These are phyloP conservation scores for Nephelium lappaceum DNA, from an alignment of 345 rosid genomes.

Conservation along the genomic window DNA sequence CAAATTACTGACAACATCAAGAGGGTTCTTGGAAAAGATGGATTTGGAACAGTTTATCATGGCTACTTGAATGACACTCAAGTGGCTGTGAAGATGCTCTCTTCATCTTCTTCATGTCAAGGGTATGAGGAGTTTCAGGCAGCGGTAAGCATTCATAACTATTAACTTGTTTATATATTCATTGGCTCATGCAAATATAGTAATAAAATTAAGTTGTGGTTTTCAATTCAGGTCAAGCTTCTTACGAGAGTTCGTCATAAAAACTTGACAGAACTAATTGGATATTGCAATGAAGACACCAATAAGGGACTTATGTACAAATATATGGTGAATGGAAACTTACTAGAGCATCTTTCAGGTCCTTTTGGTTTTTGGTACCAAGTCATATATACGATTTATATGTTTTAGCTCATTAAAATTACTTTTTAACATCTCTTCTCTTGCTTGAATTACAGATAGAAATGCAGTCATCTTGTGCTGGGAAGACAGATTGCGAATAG, in stretches of 20 bases:
- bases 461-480: slow-evolving; percentile 11
- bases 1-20: slow-evolving; percentile 32
- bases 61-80: slow-evolving; percentile 24
- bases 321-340: slow-evolving; percentile 20
- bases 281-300: slow-evolving; percentile 17
- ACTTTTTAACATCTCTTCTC: background rate
- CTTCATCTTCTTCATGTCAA: slow-evolving; percentile 20
- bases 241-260: slow-evolving; percentile 18
- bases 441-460: background rate
- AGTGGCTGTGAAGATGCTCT: slow-evolving; percentile 39
- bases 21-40: slow-evolving; percentile 31
- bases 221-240: slow-evolving; percentile 5
- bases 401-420: background rate
- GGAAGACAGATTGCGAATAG: slow-evolving; percentile 44
- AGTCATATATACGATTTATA: background rate
- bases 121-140: slow-evolving; percentile 22
- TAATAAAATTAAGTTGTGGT: background rate
- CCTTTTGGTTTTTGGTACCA: background rate
- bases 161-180: background rate
- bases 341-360: slow-evolving; percentile 23
- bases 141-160: slow-evolving; percentile 21
- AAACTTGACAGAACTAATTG: slow-evolving; percentile 21
- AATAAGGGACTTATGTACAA: slow-evolving; percentile 9
- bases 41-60: slow-evolving; percentile 32
- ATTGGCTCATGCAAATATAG: background rate